A percentile compares a stretch with the other conserved stretches of the same genome.
Evolutionary conservation across 306 rosid species (phyloP).

Genomic region (Sechiopsis laciniata): DNA sequence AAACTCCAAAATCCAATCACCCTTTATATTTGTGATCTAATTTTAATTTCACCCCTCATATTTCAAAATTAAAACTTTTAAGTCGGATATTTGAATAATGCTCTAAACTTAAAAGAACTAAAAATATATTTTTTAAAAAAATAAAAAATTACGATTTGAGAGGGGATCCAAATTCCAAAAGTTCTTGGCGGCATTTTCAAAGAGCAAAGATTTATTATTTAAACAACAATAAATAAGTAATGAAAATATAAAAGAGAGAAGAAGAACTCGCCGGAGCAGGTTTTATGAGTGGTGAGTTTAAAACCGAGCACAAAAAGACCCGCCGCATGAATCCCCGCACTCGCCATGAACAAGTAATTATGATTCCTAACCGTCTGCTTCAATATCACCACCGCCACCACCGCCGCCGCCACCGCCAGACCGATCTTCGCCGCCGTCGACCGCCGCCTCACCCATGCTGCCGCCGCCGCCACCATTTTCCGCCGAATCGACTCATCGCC

Average conservation of each 20-base stretch:
- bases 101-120: too few relatives aligned
- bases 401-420: conserved; percentile 33
- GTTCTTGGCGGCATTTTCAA: not conserved
- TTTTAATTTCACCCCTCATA: too few relatives aligned
- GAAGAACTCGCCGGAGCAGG: conserved; percentile 58
- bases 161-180: not conserved
- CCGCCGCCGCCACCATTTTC: not conserved
- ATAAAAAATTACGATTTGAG: too few relatives aligned
- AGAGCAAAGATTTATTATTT: too few relatives aligned
- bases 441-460: conserved; percentile 44
- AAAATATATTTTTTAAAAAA: too few relatives aligned
- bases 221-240: not conserved
- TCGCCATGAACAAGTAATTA: conserved; percentile 35
- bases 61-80: too few relatives aligned
- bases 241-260: not conserved
- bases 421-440: conserved; percentile 43
- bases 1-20: too few relatives aligned
- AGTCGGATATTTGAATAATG: too few relatives aligned
- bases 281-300: conserved; percentile 64
- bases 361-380: conserved; percentile 28
- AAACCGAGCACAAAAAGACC: conserved; percentile 56
- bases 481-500: not conserved
- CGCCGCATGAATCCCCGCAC: conserved; percentile 42
- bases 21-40: too few relatives aligned
- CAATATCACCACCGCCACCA: conserved; percentile 43